Evolutionary conservation across 352 stramenopile genomes (phyloP).

Genomic region (Globisporangium acanthophoron): DNA sequence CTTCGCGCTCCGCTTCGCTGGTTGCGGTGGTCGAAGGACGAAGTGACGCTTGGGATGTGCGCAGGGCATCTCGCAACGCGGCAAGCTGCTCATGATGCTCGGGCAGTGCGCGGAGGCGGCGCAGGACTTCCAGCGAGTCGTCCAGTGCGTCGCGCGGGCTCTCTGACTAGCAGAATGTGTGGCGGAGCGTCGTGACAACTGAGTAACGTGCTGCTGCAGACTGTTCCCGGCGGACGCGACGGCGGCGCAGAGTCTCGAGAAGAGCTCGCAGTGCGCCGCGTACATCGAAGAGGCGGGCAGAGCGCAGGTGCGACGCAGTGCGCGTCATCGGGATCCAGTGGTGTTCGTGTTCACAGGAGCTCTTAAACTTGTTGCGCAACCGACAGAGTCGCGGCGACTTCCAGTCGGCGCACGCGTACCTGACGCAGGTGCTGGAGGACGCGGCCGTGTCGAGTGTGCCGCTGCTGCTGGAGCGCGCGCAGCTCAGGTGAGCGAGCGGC

Average conservation of each 20-base stretch:
- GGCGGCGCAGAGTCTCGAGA: conserved; percentile 45
- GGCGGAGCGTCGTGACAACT: background rate
- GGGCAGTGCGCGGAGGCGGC: conserved; percentile 56
- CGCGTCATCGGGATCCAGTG: too few relatives aligned
- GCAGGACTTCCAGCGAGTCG: conserved; percentile 48
- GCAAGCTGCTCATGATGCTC: conserved; percentile 77
- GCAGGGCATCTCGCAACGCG: conserved; percentile 57
- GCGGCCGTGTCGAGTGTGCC: conserved; percentile 64
- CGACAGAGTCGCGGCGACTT: conserved; percentile 59
- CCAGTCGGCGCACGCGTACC: conserved; percentile 46
- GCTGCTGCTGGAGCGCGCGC: conserved; percentile 60
- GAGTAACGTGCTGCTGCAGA: conserved; percentile 12
- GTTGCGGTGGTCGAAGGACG: background rate
- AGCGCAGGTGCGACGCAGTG: conserved; percentile 22
- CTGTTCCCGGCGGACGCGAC: conserved; percentile 53
- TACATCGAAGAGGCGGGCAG: conserved; percentile 57
- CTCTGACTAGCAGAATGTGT: too few relatives aligned
- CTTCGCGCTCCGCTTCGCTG: background rate
- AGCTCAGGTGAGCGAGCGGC: conserved; percentile 29
- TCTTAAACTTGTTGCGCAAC: background rate
- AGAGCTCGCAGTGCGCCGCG: conserved; percentile 56
- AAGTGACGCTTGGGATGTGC: too few relatives aligned
- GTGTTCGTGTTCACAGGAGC: too few relatives aligned
- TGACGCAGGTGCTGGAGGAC: conserved; percentile 67
- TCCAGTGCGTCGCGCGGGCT: conserved; percentile 28